These are phyloP conservation scores for Sordariomycetes sp. DNA, from an alignment of 2,329 filamentous ascomycete genomes.

Conservation along the genomic window DNA sequence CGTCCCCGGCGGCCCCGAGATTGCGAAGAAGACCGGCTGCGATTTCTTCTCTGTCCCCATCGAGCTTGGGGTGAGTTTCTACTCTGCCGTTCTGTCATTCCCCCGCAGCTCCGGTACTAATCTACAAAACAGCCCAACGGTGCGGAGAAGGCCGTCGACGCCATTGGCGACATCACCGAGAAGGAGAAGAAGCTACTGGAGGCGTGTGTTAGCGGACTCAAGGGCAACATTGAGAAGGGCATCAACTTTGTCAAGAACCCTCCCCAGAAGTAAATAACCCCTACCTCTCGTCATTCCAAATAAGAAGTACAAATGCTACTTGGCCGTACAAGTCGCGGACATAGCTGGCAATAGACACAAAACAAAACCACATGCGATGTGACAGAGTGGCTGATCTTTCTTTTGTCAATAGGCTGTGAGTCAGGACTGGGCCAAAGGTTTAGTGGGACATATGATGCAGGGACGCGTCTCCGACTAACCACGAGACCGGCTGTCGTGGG, in stretches of 20 bases:
- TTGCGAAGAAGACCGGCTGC: slow-evolving; percentile 68
- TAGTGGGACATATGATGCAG: not conserved
- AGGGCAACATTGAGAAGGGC: slow-evolving; percentile 91
- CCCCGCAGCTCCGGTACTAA: slow-evolving; percentile 12
- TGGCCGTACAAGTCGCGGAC: not conserved
- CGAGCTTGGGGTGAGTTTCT: slow-evolving; percentile 73
- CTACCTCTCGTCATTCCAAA: slow-evolving; percentile 3
- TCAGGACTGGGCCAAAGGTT: not conserved
- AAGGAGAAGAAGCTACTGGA: slow-evolving; percentile 82
- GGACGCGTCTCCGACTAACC: not conserved
- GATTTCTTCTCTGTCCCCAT: slow-evolving; percentile 97
- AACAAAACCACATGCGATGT: not conserved
- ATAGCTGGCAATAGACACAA: slow-evolving; percentile 6
- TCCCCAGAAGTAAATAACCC: slow-evolving; percentile 63
- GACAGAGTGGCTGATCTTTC: slow-evolving; percentile 2
- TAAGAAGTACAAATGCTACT: not conserved
- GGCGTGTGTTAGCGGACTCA: slow-evolving; percentile 62
- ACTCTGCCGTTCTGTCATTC: not conserved
- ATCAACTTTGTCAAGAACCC: slow-evolving; percentile 79
- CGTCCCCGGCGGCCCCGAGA: slow-evolving; percentile 73
- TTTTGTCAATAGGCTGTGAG: slow-evolving; percentile 4
- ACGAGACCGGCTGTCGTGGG: not conserved
- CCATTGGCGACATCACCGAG: slow-evolving; percentile 63
- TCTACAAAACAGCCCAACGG: slow-evolving; percentile 51
- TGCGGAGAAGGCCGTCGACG: slow-evolving; percentile 73